Evolutionary conservation across 495 filamentous ascomycete species (phyloP), one percentile per base, ranked within the genome.

Genomic region (Mycothermus thermophilus): DNA sequence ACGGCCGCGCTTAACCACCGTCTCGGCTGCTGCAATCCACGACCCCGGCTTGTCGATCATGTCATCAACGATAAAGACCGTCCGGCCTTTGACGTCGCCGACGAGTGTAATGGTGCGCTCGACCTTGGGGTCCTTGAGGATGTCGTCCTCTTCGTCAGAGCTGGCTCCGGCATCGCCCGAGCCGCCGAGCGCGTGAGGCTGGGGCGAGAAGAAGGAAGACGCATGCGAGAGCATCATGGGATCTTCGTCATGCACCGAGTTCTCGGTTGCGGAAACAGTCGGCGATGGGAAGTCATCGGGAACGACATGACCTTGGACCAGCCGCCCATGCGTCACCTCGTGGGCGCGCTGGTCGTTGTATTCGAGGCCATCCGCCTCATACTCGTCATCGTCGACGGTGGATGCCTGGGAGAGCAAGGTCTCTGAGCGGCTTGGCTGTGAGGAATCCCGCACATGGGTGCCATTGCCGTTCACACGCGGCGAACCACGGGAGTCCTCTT

Each of bases 21-120:
- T 94, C 63, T 97, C 90, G 8, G 90, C 90, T n/a, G 90, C 90
- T 7, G 88, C 90, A 46, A 96, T 90, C 90, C 90, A 97, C 13
- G 83, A 92, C 14, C 83, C 84, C 18, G 83, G 75, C 57, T 93
- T 93, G 63, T 97, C 90, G 46, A 97, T 95, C 82, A 97, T 93
- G 58, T 97, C 90, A 62, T 97, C 90, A 31, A 97, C 79, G 40
- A 97, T 80, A 56, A 97, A 79, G 24, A 95, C 90, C 2, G 82
- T 74, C 35, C 78, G 74, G 54, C 79, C 75, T 45, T 73, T 75
- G 34, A 97, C 90, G 43, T 96, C 83, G 39, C 90, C 90, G 21
- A 97, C 92, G 33, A 97, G 65, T 2, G 90, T 97, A 47, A 96
- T 87, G 64, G 85, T 95, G 55, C 83, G 81, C 56, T 97, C 90